Conservation (phyloP, 2,329 filamentous ascomycete genomes). For the Cucurbitaria berberidis region DNA sequence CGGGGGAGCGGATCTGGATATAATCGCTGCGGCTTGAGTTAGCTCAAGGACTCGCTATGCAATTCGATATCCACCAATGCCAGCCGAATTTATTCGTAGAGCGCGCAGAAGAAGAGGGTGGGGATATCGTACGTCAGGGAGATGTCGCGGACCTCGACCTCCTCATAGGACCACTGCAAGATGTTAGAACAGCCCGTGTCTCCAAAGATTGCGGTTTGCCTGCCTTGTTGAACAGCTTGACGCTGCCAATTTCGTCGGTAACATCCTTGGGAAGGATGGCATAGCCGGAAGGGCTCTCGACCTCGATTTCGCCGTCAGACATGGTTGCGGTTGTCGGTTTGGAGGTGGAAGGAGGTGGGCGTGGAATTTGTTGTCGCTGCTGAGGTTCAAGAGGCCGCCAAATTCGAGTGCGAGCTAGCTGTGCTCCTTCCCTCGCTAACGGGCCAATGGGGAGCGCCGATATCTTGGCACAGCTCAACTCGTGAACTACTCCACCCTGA, state of each 20-base stretch:
- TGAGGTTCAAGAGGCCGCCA: constrained; percentile 18
- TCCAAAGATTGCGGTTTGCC: constrained; percentile 13
- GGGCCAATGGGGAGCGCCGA: constrained; percentile 17
- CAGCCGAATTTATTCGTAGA: constrained; percentile 11
- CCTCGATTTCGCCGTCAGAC: constrained; percentile 98
- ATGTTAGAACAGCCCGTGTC: constrained; percentile 19
- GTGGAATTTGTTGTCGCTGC: constrained; percentile 37
- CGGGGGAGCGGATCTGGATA: constrained; percentile 98
- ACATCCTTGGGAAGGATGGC: constrained; percentile 92
- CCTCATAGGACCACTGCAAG: constrained; percentile 82
- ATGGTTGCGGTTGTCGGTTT: constrained; percentile 59
- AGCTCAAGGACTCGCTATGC: constrained; percentile 37
- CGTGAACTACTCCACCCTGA: background rate
- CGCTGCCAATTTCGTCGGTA: constrained; percentile 82
- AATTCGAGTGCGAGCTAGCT: constrained; percentile 22
- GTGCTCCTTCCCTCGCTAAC: constrained; percentile 14
- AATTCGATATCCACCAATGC: constrained; percentile 22
- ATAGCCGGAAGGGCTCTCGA: constrained; percentile 77
- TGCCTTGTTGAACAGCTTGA: constrained; percentile 94
- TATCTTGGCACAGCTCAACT: constrained; percentile 23
- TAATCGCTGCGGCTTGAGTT: constrained; percentile 77
- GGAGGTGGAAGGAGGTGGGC: constrained; percentile 30
- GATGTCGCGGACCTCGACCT: constrained; percentile 99
- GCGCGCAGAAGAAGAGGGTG: constrained; percentile 16
- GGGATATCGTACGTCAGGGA: constrained; percentile 86